Evolutionary conservation across 2,329 filamentous ascomycete species (phyloP).

Genomic region (Colletotrichum caudatum): DNA sequence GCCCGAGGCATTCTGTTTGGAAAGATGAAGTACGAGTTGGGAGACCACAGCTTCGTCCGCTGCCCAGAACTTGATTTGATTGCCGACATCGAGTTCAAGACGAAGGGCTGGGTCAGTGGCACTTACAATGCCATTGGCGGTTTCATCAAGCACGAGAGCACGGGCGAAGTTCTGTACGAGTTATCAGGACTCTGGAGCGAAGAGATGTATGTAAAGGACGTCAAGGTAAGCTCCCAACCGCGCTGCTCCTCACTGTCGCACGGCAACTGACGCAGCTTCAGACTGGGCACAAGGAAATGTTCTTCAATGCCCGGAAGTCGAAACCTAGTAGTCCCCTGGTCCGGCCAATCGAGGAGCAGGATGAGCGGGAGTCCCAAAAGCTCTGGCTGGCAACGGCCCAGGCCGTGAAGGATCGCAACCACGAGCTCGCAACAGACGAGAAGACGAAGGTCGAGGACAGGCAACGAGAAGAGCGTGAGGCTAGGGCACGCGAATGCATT

Average conservation of each 20-base stretch:
- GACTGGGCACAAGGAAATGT: constrained; percentile 89
- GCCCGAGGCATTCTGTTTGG: constrained; percentile 96
- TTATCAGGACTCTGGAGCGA: constrained; percentile 93
- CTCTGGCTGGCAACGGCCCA: constrained; percentile 86
- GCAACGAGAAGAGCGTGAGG: constrained; percentile 89
- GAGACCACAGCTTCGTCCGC: constrained; percentile 92
- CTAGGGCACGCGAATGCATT: constrained; percentile 79
- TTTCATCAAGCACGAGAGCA: constrained; percentile 87
- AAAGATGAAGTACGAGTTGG: constrained; percentile 99
- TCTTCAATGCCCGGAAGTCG: constrained; percentile 87
- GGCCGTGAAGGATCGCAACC: constrained; percentile 86
- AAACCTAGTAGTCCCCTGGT: constrained; percentile 80
- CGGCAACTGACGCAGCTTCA: constrained; percentile 52
- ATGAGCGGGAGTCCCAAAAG: constrained; percentile 88
- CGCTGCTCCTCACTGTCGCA: neutral
- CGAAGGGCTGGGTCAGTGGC: constrained; percentile 95
- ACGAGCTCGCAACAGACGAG: constrained; percentile 90
- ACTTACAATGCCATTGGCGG: constrained; percentile 97
- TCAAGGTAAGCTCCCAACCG: constrained; percentile 67
- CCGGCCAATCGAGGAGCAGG: constrained; percentile 86
- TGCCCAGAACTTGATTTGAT: constrained; percentile 89
- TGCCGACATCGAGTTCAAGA: constrained; percentile 98
- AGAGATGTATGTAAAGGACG: constrained; percentile 91
- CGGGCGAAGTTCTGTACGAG: constrained; percentile 89
- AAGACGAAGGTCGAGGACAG: constrained; percentile 96